phyloP scores from a whole-genome alignment of 2,329 filamentous ascomycete species.

The Verticillium tricorpus region DNA sequence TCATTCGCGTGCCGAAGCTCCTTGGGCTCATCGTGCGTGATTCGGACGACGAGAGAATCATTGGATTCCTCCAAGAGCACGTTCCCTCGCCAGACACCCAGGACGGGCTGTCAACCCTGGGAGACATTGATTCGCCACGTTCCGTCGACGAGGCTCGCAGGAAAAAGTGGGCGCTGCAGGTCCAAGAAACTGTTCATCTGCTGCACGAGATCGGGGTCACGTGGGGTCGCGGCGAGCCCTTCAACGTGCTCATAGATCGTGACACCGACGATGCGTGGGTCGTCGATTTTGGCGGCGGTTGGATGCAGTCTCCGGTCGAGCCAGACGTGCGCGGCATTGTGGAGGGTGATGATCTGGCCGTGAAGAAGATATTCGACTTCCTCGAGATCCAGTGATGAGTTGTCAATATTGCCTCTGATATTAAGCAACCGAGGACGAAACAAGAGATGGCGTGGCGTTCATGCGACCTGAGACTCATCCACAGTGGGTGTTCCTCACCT shows the following conservation, averaged over 20 bases:
- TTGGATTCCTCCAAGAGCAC: slow-evolving; percentile 11
- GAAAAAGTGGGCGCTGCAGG: not conserved
- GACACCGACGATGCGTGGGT: not conserved
- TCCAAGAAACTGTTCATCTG: not conserved
- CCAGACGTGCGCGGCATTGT: not conserved
- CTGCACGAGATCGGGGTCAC: not conserved
- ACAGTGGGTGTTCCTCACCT: not conserved
- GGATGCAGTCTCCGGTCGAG: not conserved
- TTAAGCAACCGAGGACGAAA: too few species aligned
- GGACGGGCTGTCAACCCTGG: not conserved
- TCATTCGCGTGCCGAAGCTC: slow-evolving; percentile 13
- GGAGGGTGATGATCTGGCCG: not conserved
- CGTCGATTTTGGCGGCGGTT: not conserved
- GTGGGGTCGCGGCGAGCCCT: not conserved
- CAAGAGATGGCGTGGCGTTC: too few species aligned
- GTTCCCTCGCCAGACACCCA: slow-evolving; percentile 4
- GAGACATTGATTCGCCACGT: not conserved
- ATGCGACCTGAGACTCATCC: not conserved
- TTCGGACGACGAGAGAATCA: slow-evolving; percentile 7
- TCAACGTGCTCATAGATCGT: not conserved
- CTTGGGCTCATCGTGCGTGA: slow-evolving; percentile 8
- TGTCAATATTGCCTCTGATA: not conserved
- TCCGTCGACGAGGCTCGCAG: not conserved
- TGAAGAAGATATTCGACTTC: not conserved
- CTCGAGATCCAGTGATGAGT: not conserved